Conservation (phyloP, 176 grass and related monocot species). For the Secale cereale region DNA sequence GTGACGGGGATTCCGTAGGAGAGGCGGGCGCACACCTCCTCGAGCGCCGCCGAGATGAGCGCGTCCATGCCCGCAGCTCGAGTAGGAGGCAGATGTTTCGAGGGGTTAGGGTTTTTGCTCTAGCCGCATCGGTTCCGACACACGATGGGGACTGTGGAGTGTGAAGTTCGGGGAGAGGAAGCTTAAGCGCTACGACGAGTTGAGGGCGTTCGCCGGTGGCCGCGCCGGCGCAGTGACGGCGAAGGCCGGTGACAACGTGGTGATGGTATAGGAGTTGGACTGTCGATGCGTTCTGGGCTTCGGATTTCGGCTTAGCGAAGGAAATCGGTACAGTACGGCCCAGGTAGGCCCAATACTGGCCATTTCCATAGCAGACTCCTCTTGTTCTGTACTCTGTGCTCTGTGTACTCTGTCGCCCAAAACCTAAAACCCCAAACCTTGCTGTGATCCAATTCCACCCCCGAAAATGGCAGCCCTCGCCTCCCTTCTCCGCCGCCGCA, state of each 20-base stretch:
- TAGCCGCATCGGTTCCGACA: background rate
- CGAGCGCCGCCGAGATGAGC: slow-evolving; percentile 65
- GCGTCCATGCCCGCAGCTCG: slow-evolving; percentile 51
- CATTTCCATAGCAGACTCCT: background rate
- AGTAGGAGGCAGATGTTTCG: background rate
- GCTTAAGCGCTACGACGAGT: background rate
- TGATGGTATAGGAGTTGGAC: background rate
- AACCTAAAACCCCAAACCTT: slow-evolving; percentile 40
- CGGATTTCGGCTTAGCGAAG: background rate
- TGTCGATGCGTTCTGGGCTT: background rate
- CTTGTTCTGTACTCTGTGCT: too few species aligned
- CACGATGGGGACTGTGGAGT: background rate
- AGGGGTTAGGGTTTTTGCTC: slow-evolving; percentile 11
- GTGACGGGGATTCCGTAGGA: slow-evolving; percentile 42
- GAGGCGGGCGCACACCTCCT: slow-evolving; percentile 75
- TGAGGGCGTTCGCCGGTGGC: slow-evolving; percentile 11
- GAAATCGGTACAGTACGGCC: background rate
- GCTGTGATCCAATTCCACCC: slow-evolving; percentile 10
- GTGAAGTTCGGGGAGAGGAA: background rate
- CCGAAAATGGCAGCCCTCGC: slow-evolving; percentile 37
- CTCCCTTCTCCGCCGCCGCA: slow-evolving; percentile 33
- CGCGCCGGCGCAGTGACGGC: slow-evolving; percentile 1
- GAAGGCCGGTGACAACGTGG: background rate
- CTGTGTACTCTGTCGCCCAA: background rate
- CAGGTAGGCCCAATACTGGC: background rate